These are phyloP conservation scores for Aspergillus pseudotamarii DNA, from an alignment of 2,329 filamentous ascomycete genomes.

Conservation along the genomic window DNA sequence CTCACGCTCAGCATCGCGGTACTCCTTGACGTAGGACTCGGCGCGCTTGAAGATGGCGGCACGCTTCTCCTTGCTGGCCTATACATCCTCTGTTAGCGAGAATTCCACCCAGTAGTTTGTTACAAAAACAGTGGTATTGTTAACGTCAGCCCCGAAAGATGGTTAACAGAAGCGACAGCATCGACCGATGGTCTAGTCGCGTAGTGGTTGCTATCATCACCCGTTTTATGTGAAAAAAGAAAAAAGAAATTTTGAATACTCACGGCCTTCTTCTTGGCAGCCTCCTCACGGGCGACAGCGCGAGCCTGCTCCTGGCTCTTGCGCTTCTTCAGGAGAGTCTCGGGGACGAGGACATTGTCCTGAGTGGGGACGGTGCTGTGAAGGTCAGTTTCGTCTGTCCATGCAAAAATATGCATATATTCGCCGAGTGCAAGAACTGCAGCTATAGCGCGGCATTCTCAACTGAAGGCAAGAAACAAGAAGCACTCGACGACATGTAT, in stretches of 20 bases:
- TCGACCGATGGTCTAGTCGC: slow-evolving; percentile 94
- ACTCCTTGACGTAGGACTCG: slow-evolving; percentile 99
- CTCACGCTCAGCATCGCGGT: slow-evolving; percentile 97
- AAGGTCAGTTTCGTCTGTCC: slow-evolving; percentile 78
- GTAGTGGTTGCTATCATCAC: slow-evolving; percentile 87
- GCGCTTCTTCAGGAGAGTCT: slow-evolving; percentile 99
- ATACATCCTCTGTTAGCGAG: slow-evolving; percentile 34
- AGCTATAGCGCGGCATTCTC: slow-evolving; percentile 90
- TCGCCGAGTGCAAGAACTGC: slow-evolving; percentile 89
- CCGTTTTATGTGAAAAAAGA: slow-evolving; percentile 33
- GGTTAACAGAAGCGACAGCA: slow-evolving; percentile 78
- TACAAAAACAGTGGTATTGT: slow-evolving; percentile 20
- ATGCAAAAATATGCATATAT: slow-evolving; percentile 65
- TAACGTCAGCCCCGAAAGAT: slow-evolving; percentile 73
- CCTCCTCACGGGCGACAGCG: slow-evolving; percentile 78
- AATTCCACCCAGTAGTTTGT: slow-evolving; percentile 16
- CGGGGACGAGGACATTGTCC: slow-evolving; percentile 94
- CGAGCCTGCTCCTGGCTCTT: slow-evolving; percentile 99
- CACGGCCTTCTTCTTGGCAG: slow-evolving; percentile 89
- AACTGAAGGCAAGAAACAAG: slow-evolving; percentile 60
- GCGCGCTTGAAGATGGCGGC: slow-evolving; percentile 99
- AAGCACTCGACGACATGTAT: slow-evolving; percentile 78
- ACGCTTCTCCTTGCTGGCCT: slow-evolving; percentile 99
- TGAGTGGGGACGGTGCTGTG: slow-evolving; percentile 86
- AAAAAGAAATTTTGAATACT: slow-evolving; percentile 45